Conservation (phyloP, 768 basidiomycete genomes). For the Suillus alpinus region DNA sequence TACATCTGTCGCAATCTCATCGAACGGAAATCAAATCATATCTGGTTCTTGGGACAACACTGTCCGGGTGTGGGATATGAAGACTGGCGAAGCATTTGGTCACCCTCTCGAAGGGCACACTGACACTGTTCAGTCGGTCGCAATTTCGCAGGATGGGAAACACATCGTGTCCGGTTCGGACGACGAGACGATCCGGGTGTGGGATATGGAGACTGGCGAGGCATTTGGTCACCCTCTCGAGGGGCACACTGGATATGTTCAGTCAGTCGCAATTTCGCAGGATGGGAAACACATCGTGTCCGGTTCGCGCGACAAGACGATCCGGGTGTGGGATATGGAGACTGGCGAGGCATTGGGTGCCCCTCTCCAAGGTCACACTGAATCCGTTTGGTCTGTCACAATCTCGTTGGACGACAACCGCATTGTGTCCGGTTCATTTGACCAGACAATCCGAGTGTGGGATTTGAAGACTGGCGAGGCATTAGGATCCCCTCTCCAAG, state of each 20-base stretch:
- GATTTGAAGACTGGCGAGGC: background rate
- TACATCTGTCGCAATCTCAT: background rate
- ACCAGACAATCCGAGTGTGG: constrained; percentile 3
- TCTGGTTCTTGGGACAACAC: constrained; percentile 10
- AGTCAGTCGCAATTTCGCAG: background rate
- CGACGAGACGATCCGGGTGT: no score
- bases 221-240: no score
- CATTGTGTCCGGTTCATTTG: constrained; percentile 1
- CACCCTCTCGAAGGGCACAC: constrained; percentile 7
- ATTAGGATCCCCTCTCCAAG: background rate
- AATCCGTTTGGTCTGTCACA: background rate
- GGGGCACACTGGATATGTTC: background rate
- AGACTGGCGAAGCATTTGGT: constrained; percentile 16
- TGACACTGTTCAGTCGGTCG: no score
- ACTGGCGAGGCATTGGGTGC: background rate
- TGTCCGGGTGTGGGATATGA: constrained; percentile 12
- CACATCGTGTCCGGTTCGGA: no score
- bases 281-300: background rate
- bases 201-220: no score
- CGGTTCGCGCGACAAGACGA: background rate
- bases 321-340: constrained; percentile 12
- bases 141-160: no score
- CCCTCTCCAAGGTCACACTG: background rate
- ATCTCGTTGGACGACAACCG: background rate
- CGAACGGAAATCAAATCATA: background rate